Conservation (phyloP, 2,329 filamentous ascomycete species). For the Colletotrichum acutatum region DNA sequence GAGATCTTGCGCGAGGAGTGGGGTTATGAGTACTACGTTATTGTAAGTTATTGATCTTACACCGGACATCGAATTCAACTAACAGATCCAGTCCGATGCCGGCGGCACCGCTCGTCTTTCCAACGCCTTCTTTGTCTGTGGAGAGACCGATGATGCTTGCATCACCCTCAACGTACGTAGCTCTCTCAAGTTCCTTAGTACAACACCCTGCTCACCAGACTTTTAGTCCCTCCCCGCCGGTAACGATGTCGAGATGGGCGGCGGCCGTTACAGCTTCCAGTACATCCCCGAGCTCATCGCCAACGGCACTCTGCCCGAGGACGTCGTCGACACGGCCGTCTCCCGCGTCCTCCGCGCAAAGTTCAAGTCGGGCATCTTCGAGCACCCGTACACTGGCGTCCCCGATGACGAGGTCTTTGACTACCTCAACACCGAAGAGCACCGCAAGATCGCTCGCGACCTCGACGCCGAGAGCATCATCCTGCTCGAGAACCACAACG, state of each 20-base stretch:
- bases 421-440: constrained; percentile 71
- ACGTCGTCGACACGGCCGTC: constrained; percentile 73
- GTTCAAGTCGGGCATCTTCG: constrained; percentile 77
- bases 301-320: constrained; percentile 68
- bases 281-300: constrained; percentile 73
- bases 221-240: constrained; percentile 70
- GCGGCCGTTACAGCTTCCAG: constrained; percentile 77
- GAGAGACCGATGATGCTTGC: constrained; percentile 70
- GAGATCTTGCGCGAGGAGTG: constrained; percentile 77
- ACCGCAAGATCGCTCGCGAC: constrained; percentile 68
- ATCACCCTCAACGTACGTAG: constrained; percentile 65
- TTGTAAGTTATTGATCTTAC: constrained; percentile 38
- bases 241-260: constrained; percentile 81
- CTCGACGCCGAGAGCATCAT: constrained; percentile 74
- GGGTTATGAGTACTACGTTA: constrained; percentile 77
- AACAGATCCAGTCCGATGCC: constrained; percentile 60
- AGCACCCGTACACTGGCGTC: constrained; percentile 73
- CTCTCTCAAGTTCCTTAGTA: not conserved
- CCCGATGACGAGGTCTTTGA: constrained; percentile 63
- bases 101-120: constrained; percentile 78
- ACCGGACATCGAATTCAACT: not conserved
- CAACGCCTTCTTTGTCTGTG: constrained; percentile 72
- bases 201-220: constrained; percentile 6
- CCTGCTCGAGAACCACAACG: constrained; percentile 68
- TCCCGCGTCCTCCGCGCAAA: constrained; percentile 73